A percentile compares a stretch with the other conserved stretches of the same genome.
These are phyloP conservation scores for Apiospora koreana DNA, from an alignment of 2,329 filamentous ascomycete genomes.

Conservation along the genomic window DNA sequence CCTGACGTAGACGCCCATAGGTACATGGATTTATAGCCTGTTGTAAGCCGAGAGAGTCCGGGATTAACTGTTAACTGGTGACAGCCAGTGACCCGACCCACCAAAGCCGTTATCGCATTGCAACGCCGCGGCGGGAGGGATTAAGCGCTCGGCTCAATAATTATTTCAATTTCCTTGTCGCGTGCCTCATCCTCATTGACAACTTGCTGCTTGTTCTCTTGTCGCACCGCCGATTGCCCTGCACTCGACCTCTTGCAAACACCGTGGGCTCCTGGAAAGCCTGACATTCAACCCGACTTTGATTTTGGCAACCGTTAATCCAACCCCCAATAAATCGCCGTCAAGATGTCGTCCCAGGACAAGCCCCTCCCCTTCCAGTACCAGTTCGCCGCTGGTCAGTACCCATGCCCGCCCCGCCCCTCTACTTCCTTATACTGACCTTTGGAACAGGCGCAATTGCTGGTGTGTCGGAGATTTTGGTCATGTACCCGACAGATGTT, in stretches of 20 bases:
- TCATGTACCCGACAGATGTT: conserved; percentile 97
- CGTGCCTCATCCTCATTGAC: not conserved
- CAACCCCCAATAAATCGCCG: conserved; percentile 9
- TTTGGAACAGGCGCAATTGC: conserved; percentile 74
- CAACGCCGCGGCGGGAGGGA: not conserved
- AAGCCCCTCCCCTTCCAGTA: conserved; percentile 89
- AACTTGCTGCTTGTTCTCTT: not conserved
- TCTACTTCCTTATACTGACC: conserved; percentile 28
- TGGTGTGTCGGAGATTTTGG: conserved; percentile 94
- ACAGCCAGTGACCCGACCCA: not conserved
- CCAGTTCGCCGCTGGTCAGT: conserved; percentile 88
- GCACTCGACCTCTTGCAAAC: not conserved
- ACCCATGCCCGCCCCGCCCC: conserved; percentile 22
- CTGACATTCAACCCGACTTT: not conserved
- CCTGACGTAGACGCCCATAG: not conserved
- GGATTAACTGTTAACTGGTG: not conserved
- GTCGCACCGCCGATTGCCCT: not conserved
- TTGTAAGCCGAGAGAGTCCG: conserved; percentile 1
- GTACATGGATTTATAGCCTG: not conserved
- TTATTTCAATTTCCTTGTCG: conserved; percentile 9
- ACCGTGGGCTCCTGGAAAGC: not conserved
- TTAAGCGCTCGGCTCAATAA: not conserved
- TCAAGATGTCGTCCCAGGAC: conserved; percentile 58
- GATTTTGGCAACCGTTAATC: not conserved
- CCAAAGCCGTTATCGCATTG: conserved; percentile 2